A percentile compares a stretch with the other conserved stretches of the same genome.
Conservation (phyloP, 148 eudicot genomes). For the Cornus suecica region DNA sequence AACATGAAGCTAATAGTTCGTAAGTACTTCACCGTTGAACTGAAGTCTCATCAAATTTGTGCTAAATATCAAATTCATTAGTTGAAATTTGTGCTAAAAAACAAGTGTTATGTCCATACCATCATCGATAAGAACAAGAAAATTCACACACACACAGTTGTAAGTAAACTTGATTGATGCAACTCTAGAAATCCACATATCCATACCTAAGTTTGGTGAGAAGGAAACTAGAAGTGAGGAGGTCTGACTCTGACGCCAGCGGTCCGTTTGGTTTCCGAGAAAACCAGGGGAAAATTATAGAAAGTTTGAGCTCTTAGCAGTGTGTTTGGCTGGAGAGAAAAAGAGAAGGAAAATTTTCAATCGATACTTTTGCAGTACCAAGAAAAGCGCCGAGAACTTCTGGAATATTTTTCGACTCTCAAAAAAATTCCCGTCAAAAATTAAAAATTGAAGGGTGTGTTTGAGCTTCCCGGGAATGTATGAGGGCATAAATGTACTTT, state of each 20-base stretch:
- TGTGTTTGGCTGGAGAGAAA: not conserved
- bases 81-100: not conserved
- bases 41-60: not conserved
- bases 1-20: not conserved
- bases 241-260: not conserved
- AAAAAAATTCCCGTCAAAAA: not conserved
- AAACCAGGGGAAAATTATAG: not conserved
- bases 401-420: not conserved
- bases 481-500: not conserved
- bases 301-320: not conserved
- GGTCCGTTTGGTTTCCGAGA: conserved; percentile 6
- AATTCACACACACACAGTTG: not conserved
- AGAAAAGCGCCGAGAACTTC: not conserved
- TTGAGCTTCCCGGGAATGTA: not conserved
- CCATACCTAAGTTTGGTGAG: not conserved
- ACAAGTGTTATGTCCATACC: too few species aligned
- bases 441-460: not conserved
- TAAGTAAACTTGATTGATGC: not conserved
- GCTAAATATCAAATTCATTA: not conserved
- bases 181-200: not conserved
- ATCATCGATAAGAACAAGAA: not conserved
- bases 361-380: not conserved
- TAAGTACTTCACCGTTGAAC: not conserved
- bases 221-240: not conserved
- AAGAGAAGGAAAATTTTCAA: not conserved